Conservation (phyloP, 306 rosid genomes). For the Lathyrus sativus region DNA sequence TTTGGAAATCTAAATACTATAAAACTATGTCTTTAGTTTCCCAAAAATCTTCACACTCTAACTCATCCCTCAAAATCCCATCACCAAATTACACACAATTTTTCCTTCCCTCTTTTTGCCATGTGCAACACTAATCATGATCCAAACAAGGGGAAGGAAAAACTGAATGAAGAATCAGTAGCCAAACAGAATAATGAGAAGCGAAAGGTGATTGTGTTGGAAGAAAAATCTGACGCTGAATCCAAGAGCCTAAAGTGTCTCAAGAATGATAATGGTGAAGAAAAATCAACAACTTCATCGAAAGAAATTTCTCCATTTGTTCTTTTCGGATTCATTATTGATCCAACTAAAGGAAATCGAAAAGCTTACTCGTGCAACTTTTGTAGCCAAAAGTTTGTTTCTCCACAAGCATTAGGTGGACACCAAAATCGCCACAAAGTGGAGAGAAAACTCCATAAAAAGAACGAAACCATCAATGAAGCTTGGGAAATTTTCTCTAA, state of each 20-base stretch:
- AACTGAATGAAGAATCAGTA: neutral
- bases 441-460: neutral
- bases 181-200: neutral
- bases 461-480: neutral
- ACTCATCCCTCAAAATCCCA: neutral
- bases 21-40: neutral
- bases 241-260: neutral
- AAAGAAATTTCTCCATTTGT: neutral
- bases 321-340: neutral
- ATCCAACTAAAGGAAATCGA: neutral
- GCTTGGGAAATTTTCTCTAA: neutral
- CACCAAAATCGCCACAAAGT: slow-evolving; percentile 29
- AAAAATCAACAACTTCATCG: neutral
- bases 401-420: slow-evolving; percentile 34
- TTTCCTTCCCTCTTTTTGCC: neutral
- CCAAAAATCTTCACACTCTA: neutral
- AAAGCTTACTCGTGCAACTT: neutral
- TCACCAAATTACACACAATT: neutral
- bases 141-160: neutral
- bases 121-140: neutral
- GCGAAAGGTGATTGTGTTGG: neutral
- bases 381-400: neutral
- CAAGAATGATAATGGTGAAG: neutral
- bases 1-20: too few relatives aligned
- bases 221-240: neutral